Base-by-base conservation (phyloP, 345 rosid genomes). In the Citrus medica region DNA sequence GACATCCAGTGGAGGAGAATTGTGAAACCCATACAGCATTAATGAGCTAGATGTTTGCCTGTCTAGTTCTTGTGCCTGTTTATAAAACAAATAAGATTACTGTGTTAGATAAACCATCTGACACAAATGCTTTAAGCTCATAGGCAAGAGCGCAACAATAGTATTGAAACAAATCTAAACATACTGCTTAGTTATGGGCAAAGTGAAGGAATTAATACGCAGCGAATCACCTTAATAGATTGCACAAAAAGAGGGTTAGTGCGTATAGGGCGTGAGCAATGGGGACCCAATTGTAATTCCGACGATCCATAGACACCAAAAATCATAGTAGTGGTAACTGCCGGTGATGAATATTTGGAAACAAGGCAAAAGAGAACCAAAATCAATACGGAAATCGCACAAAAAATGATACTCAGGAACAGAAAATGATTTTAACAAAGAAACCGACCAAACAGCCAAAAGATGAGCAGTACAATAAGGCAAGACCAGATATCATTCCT, bases 271-370 rank as follows among this genome's bases (percentile, higher is more conserved):
- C 78, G 76, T 0, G 91, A 91, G 82, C 82, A 78, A 81, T 86
- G 74, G 1, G 89, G 87, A 14, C 89, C 87, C 79, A 89, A 60
- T 72, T 82, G 76, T 66, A 89, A 64, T 42, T 60, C 86, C 74
- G 21, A 65, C 32, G 94, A 81, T 75, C 91, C 91, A 58, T 77
- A 91, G 55, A 82, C 70, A 53, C 91, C 91, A 51, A 89, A 74
- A 79, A 91, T 88, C 79, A 89, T 61, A 71, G 88, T 83, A 86
- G 84, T 78, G 30, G 92, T 87, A 37, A 83, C 91, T 89, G 91
- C 83, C 69, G 74, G 28, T 27, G 76, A 78, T 21, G 62, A 70
- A 35, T 12, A 32, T 69, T 65, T 66, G 40, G 19, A 38, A 67
- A 8, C 55, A 67, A 12, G 48, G 71, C 51, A 53, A 53, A 60